phyloP scores from a whole-genome alignment of 352 stramenopile species.

The Pythium phragmiticola region DNA sequence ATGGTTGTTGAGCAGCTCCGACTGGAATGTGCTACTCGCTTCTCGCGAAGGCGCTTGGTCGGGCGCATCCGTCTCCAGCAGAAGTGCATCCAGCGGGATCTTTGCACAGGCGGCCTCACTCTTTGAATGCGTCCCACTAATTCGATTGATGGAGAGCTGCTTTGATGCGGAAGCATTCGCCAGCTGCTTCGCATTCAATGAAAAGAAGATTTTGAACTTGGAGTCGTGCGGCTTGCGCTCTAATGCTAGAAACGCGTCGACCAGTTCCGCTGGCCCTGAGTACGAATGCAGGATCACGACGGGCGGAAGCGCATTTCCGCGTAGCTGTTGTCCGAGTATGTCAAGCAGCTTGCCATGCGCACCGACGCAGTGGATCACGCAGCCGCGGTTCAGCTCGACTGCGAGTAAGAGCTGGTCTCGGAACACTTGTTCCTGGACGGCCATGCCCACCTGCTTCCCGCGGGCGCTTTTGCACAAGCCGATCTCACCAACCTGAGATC shows the following conservation, averaged over 20 bases:
- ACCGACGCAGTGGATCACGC: slow-evolving; percentile 76
- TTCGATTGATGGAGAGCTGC: neutral
- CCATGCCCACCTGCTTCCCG: slow-evolving; percentile 41
- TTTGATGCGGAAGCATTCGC: slow-evolving; percentile 1
- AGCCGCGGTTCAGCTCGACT: slow-evolving; percentile 44
- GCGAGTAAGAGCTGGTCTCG: slow-evolving; percentile 52
- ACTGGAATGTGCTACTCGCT: neutral
- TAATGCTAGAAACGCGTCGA: slow-evolving; percentile 48
- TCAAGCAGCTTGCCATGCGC: slow-evolving; percentile 68
- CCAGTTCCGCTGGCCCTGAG: slow-evolving; percentile 53
- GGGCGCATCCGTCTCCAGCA: slow-evolving; percentile 76
- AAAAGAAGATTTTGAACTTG: slow-evolving; percentile 61
- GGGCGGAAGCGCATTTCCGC: slow-evolving; percentile 35
- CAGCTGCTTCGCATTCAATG: slow-evolving; percentile 72
- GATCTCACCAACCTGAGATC: slow-evolving; percentile 72
- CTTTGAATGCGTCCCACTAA: slow-evolving; percentile 9
- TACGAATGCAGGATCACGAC: slow-evolving; percentile 71
- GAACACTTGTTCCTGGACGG: slow-evolving; percentile 51
- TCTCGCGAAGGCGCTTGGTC: slow-evolving; percentile 45
- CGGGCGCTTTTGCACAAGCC: slow-evolving; percentile 70
- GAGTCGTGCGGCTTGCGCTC: slow-evolving; percentile 13
- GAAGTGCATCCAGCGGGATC: slow-evolving; percentile 43
- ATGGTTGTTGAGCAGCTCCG: slow-evolving; percentile 10
- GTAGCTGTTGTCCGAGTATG: slow-evolving; percentile 34
- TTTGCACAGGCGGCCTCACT: slow-evolving; percentile 36